phyloP scores from a whole-genome alignment of 1,139 yeast genomes.

The Meyerozyma smithsonii region DNA sequence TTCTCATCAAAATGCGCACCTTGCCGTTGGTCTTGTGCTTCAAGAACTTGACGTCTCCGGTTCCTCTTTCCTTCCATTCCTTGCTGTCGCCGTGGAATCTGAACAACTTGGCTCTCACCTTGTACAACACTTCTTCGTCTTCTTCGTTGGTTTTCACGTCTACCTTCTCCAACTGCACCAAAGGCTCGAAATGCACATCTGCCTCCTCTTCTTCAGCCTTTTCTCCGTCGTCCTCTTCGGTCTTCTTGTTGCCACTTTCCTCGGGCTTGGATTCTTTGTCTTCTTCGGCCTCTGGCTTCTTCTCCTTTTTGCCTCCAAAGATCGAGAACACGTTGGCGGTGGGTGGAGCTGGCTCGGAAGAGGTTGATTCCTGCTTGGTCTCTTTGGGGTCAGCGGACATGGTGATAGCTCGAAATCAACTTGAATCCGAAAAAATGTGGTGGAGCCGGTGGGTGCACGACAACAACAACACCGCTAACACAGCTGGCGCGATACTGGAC shows the following conservation, averaged over 20 bases:
- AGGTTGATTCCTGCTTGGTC: constrained; percentile 21
- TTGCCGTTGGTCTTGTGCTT: constrained; percentile 79
- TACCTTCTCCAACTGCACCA: constrained; percentile 90
- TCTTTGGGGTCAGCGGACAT: constrained; percentile 40
- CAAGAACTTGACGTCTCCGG: constrained; percentile 95
- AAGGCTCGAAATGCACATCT: constrained; percentile 95
- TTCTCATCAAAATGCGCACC: constrained; percentile 93
- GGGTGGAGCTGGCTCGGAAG: constrained; percentile 46
- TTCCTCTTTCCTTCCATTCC: constrained; percentile 99
- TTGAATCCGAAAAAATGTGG: constrained; percentile 1
- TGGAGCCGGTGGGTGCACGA: background rate
- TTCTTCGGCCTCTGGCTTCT: constrained; percentile 33
- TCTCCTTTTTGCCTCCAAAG: constrained; percentile 82
- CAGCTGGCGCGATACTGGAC: background rate
- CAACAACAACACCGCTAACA: background rate
- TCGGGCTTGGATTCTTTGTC: constrained; percentile 33
- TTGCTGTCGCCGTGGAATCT: constrained; percentile 76
- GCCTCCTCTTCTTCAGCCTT: constrained; percentile 84
- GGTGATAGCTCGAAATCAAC: background rate
- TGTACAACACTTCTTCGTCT: constrained; percentile 82
- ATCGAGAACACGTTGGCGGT: constrained; percentile 78
- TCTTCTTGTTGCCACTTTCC: constrained; percentile 24
- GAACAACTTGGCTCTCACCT: constrained; percentile 92
- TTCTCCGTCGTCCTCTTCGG: constrained; percentile 37
- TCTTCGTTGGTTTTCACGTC: constrained; percentile 97